Evolutionary conservation across 2,329 filamentous ascomycete genomes (phyloP), one percentile per base, ranked within the genome.

Genomic region (Sphaerulina musiva): DNA sequence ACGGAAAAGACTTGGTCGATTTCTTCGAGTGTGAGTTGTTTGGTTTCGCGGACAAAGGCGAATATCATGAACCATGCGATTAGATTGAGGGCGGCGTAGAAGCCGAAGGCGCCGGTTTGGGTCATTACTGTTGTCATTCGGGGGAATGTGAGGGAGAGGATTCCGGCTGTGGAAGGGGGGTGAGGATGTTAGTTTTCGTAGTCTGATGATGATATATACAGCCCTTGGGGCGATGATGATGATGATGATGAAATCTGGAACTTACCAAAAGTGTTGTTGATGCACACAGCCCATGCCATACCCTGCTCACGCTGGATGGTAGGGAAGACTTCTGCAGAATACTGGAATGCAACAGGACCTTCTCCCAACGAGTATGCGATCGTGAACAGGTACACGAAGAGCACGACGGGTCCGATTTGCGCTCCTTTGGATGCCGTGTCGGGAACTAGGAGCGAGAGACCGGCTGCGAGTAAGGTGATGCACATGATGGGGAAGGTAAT

Each of bases 61-160:
- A 70, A 73, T 67, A 68, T 76, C 70, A 67, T 64, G 56, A 79
- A 49, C 74, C 76, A 81, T n/a, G 77, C 78, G 40, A 81, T 73
- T 17, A 80, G 56, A 64, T 80, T 81, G 70, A 78, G 79, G 0
- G 69, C 76, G 0, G 78, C 80, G 62, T 82, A 82, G 73, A 78
- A 82, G 7, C 74, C 74, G 58, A 82, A 64, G 29, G 81, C 80
- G 8, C 78, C 78, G 4, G 76, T 74, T 2, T 76, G 73, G 10
- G 72, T 77, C 71, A 82, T 74, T 11, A 72, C 76, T 12, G 56
- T 61, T 29, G 75, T 64, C 69, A 78, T 77, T 12, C 72, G 72
- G 3, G 77, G 76, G 66, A 79, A 78, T 0, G 76, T 70, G 55
- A 71, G 56, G 54, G 60, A 61, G 12, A 70, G 64, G 45, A 70